Percentiles rank a stretch among this genome's conserved stretches.
These are phyloP conservation scores for Metarhizium sp. DNA, from an alignment of 2,329 filamentous ascomycete genomes.

Conservation along the genomic window DNA sequence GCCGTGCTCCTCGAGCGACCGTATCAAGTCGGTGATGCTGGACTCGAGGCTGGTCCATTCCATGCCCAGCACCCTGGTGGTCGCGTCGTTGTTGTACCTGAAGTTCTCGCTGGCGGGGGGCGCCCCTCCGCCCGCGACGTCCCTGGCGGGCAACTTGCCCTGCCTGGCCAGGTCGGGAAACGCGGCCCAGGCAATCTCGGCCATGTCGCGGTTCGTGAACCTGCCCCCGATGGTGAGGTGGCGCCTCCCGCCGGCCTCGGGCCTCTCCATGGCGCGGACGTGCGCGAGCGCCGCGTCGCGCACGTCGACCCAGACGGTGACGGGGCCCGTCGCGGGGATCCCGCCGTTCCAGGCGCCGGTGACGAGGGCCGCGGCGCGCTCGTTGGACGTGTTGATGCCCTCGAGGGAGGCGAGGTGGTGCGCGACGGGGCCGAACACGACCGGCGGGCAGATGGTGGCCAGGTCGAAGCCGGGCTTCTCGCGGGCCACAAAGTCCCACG, in stretches of 20 bases:
- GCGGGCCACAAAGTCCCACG: constrained; percentile 40
- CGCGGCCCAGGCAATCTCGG: constrained; percentile 30
- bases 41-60: constrained; percentile 3
- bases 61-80: not conserved
- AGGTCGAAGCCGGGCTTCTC: constrained; percentile 38
- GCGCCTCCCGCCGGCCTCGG: constrained; percentile 38
- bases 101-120: constrained; percentile 7
- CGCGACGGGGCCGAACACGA: constrained; percentile 44
- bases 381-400: constrained; percentile 44
- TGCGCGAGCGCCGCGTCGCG: constrained; percentile 46
- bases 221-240: constrained; percentile 39
- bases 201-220: constrained; percentile 37
- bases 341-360: constrained; percentile 36
- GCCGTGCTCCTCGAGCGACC: constrained; percentile 45
- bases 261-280: constrained; percentile 38
- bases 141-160: constrained; percentile 35
- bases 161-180: constrained; percentile 36
- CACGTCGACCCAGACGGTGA: constrained; percentile 45
- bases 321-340: constrained; percentile 31
- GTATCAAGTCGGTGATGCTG: constrained; percentile 52
- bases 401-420: constrained; percentile 36
- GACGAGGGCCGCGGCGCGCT: constrained; percentile 40
- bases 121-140: constrained; percentile 33
- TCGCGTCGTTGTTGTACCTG: not conserved
- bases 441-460: constrained; percentile 44